Base-by-base conservation (phyloP, 164 flowering plant genomes). In the Dillenia turbinata region DNA sequence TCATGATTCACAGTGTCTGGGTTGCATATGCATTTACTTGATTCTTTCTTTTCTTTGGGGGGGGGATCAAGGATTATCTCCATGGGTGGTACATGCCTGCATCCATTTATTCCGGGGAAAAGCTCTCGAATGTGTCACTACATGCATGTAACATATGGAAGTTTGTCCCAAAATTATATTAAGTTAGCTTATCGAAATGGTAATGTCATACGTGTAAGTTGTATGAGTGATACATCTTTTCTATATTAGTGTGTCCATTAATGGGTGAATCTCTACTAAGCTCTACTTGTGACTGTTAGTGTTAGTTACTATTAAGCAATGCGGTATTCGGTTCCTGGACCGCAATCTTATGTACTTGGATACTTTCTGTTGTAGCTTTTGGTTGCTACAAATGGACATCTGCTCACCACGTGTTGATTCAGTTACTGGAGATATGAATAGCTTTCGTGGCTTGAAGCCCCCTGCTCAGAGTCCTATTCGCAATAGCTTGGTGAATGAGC, bases 311-410 rank as follows among this genome's bases (percentile, higher is more conserved):
- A 54, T 2, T 49, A 16, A 14, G 15, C 54, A 19, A 24, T 33
- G 10, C 44, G 33, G 44, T 26, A 15, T 3, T 46, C 17, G 10
- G 47, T 49, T 56, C 56, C 49, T 54, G 55, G 57, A 48, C 46
- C 49, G 12, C 14, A 22, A 57, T 33, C 40, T 33, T 33, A 5
- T 47, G 14, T 67, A 46, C 48, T 45, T 66, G 66, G 47, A 76
- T 54, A 57, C 24, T 60, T 47, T 70, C 9, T 62, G 1, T 47
- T 2, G 8, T 47, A 57, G 74, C 46, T 52, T 13, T 46, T 45
- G 2, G 47, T 61, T 59, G 40, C 40, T 46, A 54, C 60, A 47
- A 47, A 73, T 71, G 77, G 75, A 67, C 33, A 44, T 17, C 44
- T 69, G 62, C 51, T 56, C 33, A 47, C 52, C 57, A 46, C 13